Conservation (phyloP, 495 filamentous ascomycete species). For the Penicillium crystallinum region DNA sequence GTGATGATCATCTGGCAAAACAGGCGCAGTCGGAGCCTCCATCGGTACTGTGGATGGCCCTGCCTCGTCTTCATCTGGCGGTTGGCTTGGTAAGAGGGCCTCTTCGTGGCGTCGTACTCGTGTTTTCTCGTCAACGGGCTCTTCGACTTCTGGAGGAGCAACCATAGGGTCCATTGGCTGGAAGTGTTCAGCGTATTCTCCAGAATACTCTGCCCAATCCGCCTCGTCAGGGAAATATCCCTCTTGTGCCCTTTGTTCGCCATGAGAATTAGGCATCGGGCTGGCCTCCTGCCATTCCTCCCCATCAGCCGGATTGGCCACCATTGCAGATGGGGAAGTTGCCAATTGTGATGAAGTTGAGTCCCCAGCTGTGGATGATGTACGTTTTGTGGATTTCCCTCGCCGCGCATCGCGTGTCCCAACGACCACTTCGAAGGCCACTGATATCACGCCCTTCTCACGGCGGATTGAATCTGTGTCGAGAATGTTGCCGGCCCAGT, state of each 20-base stretch:
- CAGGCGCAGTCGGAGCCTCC: conserved; percentile 31
- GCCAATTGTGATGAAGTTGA: conserved; percentile 16
- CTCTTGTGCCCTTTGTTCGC: conserved; percentile 30
- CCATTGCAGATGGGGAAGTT: neutral
- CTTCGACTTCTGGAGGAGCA: conserved; percentile 53
- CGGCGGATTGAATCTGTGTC: conserved; percentile 83
- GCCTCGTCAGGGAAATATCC: conserved; percentile 32
- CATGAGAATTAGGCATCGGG: conserved; percentile 18
- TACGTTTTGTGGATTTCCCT: conserved; percentile 42
- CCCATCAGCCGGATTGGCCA: conserved; percentile 20
- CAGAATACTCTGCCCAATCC: conserved; percentile 30
- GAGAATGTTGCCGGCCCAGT: conserved; percentile 72
- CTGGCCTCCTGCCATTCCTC: conserved; percentile 29
- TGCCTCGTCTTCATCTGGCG: conserved; percentile 46
- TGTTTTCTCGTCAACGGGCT: conserved; percentile 61
- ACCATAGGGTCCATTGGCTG: conserved; percentile 29
- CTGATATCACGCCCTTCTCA: conserved; percentile 81
- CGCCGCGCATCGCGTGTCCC: conserved; percentile 77
- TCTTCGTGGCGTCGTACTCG: conserved; percentile 62
- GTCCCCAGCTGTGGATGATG: conserved; percentile 20
- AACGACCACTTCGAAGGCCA: conserved; percentile 79
- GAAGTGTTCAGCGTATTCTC: conserved; percentile 23
- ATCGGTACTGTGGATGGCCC: conserved; percentile 41
- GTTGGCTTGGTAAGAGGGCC: conserved; percentile 64
- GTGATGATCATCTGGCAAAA: conserved; percentile 37